A percentile compares a stretch with the other conserved stretches of the same genome.
These are phyloP conservation scores for Scheffersomyces spartinae DNA, from an alignment of 805 yeast genomes.

Conservation along the genomic window DNA sequence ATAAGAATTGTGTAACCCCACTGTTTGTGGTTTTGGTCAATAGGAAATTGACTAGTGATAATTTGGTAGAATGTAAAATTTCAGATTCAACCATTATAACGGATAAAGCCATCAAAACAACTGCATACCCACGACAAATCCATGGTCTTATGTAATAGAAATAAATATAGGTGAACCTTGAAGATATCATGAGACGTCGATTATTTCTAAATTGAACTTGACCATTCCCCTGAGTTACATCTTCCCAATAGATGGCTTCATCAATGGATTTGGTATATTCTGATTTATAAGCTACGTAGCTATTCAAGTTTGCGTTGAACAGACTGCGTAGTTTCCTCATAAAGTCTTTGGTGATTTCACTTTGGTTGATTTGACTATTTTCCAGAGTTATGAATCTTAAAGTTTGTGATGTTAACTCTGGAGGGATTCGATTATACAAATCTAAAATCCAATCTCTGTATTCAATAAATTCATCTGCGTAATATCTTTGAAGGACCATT, in stretches of 20 bases:
- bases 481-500: constrained; percentile 35
- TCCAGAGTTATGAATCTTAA: background rate
- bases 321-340: constrained; percentile 41
- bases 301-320: constrained; percentile 40
- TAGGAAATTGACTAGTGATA: constrained; percentile 48
- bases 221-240: constrained; percentile 21
- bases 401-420: constrained; percentile 10
- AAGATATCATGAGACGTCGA: constrained; percentile 16
- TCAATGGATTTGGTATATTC: constrained; percentile 42
- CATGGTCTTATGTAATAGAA: constrained; percentile 36
- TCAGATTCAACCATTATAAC: constrained; percentile 61
- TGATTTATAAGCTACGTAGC: constrained; percentile 41
- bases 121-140: constrained; percentile 30
- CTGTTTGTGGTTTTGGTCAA: constrained; percentile 20
- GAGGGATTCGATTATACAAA: constrained; percentile 35
- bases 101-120: constrained; percentile 33
- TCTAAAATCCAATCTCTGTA: constrained; percentile 57
- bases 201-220: constrained; percentile 12
- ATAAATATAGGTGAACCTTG: constrained; percentile 28
- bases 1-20: constrained; percentile 21
- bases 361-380: constrained; percentile 10
- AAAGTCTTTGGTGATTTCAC: constrained; percentile 27
- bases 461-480: constrained; percentile 31
- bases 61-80: constrained; percentile 53
- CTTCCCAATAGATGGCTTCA: constrained; percentile 45